Evolutionary conservation across 192 early-diverging fungal species (phyloP).

Genomic region (Backusella morwellensis): DNA sequence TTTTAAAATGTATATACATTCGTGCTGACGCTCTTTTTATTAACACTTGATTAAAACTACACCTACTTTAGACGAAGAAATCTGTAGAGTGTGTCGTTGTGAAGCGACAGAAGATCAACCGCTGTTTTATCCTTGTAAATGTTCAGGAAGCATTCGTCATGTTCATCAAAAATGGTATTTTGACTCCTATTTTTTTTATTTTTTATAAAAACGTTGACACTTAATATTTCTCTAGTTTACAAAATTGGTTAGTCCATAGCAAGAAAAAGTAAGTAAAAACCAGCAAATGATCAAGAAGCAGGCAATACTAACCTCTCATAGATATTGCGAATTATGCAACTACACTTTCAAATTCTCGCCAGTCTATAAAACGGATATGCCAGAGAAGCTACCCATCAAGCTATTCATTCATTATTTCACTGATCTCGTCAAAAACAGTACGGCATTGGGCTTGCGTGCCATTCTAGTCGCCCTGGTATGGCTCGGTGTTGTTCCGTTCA

Average conservation of each 20-base stretch:
- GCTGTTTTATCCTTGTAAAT: constrained; percentile 94
- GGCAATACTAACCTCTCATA: constrained; percentile 13
- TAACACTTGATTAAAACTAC: not conserved
- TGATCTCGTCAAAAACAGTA: constrained; percentile 38
- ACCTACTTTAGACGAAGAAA: constrained; percentile 36
- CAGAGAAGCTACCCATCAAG: constrained; percentile 59
- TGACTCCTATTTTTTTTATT: not conserved
- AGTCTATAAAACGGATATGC: constrained; percentile 75
- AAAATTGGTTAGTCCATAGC: constrained; percentile 83
- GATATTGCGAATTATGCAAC: constrained; percentile 91
- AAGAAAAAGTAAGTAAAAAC: constrained; percentile 59
- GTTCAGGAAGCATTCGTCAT: constrained; percentile 91
- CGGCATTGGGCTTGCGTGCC: constrained; percentile 50
- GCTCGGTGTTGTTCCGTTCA: constrained; percentile 81
- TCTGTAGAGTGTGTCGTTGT: constrained; percentile 85
- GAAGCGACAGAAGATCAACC: constrained; percentile 78
- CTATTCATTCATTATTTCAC: constrained; percentile 57
- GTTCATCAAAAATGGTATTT: constrained; percentile 87
- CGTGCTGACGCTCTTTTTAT: not conserved
- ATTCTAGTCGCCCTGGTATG: constrained; percentile 69
- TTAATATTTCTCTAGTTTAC: constrained; percentile 44
- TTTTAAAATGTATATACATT: not conserved
- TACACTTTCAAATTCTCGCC: constrained; percentile 85
- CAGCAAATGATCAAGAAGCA: not conserved
- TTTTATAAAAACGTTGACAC: not conserved